These are phyloP conservation scores for Aureobasidium lini DNA, from an alignment of 2,329 filamentous ascomycete species.

Conservation along the genomic window DNA sequence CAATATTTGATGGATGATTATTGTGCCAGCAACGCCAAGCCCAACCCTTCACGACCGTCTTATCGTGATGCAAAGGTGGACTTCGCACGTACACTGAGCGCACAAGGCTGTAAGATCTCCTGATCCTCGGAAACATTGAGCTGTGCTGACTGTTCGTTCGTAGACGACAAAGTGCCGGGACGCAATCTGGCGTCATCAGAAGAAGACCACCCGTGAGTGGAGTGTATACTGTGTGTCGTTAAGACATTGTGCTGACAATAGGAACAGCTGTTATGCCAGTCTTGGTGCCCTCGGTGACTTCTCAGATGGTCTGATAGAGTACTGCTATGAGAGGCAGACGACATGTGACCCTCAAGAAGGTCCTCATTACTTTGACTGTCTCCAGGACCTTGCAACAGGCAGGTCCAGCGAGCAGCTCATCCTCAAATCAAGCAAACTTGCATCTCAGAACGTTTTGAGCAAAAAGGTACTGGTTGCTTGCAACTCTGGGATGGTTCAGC, in stretches of 20 bases:
- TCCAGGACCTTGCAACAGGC: slow-evolving; percentile 52
- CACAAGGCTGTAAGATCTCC: slow-evolving; percentile 26
- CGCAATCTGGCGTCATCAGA: slow-evolving; percentile 18
- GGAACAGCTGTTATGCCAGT: slow-evolving; percentile 48
- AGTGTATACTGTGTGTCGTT: neutral
- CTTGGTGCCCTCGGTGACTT: slow-evolving; percentile 58
- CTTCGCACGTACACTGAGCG: slow-evolving; percentile 26
- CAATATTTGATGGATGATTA: slow-evolving; percentile 41
- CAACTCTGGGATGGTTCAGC: neutral
- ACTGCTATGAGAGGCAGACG: slow-evolving; percentile 55
- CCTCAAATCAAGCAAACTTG: slow-evolving; percentile 49
- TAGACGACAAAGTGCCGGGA: slow-evolving; percentile 9
- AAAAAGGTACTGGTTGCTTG: slow-evolving; percentile 26
- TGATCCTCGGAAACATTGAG: slow-evolving; percentile 1
- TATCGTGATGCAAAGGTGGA: slow-evolving; percentile 27
- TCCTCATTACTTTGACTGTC: slow-evolving; percentile 57
- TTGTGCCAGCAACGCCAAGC: slow-evolving; percentile 13
- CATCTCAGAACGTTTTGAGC: slow-evolving; percentile 51
- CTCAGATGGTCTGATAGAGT: slow-evolving; percentile 52
- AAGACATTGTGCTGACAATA: neutral
- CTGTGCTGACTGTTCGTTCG: neutral
- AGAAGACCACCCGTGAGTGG: slow-evolving; percentile 29
- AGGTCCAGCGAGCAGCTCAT: slow-evolving; percentile 52
- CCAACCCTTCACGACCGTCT: slow-evolving; percentile 23
- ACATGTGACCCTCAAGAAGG: slow-evolving; percentile 46